Conservation (phyloP, 257 asterid species). For the Plantago major region DNA sequence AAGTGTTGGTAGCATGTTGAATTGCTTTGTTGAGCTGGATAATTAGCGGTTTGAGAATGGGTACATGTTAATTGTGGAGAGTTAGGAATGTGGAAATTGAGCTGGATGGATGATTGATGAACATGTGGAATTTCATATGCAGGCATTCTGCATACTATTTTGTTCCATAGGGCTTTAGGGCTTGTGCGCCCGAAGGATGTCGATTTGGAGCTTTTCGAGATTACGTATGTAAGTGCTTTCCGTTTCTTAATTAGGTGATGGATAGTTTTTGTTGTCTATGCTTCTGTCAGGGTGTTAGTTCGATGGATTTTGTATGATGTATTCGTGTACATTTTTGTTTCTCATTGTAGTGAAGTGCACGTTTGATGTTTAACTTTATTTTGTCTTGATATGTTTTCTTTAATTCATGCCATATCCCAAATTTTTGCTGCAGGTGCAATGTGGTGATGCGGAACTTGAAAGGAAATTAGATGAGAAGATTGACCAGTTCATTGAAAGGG, state of each 20-base stretch:
- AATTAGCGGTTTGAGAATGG: neutral
- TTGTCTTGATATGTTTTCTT: too few relatives aligned
- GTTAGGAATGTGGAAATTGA: neutral
- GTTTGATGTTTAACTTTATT: too few relatives aligned
- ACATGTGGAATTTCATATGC: conserved; percentile 33
- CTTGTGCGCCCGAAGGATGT: conserved; percentile 88
- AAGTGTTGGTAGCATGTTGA: neutral
- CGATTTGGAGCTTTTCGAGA: conserved; percentile 93
- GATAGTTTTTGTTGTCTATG: neutral
- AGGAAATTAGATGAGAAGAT: conserved; percentile 84
- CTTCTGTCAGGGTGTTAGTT: neutral
- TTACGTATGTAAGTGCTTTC: conserved; percentile 66
- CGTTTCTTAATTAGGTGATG: neutral
- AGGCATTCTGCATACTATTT: conserved; percentile 85
- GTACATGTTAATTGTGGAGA: neutral
- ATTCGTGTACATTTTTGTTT: too few relatives aligned
- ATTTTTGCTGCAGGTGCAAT: conserved; percentile 58
- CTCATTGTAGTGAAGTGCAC: too few relatives aligned
- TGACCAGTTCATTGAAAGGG: conserved; percentile 80
- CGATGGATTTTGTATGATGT: neutral
- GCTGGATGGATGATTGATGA: conserved; percentile 21
- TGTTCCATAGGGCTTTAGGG: conserved; percentile 94
- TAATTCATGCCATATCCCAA: neutral
- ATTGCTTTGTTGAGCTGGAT: neutral
- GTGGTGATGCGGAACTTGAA: conserved; percentile 80